These are phyloP conservation scores for Triangularia verruculosa DNA, from an alignment of 2,329 filamentous ascomycete genomes.

Conservation along the genomic window DNA sequence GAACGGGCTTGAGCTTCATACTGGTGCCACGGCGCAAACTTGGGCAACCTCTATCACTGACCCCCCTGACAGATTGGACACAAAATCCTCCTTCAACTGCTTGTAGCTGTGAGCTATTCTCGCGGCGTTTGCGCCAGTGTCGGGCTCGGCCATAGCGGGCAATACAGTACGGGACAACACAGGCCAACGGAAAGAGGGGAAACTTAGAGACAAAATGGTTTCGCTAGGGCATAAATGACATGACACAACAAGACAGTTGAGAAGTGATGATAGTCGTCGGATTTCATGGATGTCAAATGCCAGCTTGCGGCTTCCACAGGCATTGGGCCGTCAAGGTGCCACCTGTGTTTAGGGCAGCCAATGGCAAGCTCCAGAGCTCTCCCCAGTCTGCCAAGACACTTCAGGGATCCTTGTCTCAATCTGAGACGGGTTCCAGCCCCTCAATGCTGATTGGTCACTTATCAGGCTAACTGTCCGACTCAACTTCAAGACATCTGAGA, in stretches of 20 bases:
- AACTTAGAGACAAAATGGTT: background rate
- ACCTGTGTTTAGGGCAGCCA: constrained; percentile 9
- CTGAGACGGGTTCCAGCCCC: background rate
- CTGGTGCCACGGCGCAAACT: constrained; percentile 81
- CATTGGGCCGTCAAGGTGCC: constrained; percentile 17
- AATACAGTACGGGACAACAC: background rate
- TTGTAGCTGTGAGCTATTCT: constrained; percentile 66
- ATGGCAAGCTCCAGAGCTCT: constrained; percentile 15
- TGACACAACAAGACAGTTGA: background rate
- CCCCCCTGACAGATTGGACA: constrained; percentile 85
- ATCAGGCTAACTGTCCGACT: background rate
- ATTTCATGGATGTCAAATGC: constrained; percentile 12
- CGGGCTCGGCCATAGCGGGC: constrained; percentile 29
- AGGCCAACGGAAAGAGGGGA: background rate
- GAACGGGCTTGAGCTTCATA: constrained; percentile 42
- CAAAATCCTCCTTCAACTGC: constrained; percentile 88
- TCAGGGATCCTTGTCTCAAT: background rate
- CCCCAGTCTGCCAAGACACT: constrained; percentile 16
- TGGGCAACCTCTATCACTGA: constrained; percentile 80
- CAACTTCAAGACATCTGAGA: background rate
- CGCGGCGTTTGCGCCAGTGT: constrained; percentile 5
- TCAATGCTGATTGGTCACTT: background rate
- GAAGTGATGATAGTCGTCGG: constrained; percentile 12
- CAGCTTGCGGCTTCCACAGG: constrained; percentile 20
- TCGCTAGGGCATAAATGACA: background rate